A percentile compares a stretch with the other conserved stretches of the same genome.
These are phyloP conservation scores for Sporothrix variecibatus DNA, from an alignment of 2,329 filamentous ascomycete species.

Conservation along the genomic window DNA sequence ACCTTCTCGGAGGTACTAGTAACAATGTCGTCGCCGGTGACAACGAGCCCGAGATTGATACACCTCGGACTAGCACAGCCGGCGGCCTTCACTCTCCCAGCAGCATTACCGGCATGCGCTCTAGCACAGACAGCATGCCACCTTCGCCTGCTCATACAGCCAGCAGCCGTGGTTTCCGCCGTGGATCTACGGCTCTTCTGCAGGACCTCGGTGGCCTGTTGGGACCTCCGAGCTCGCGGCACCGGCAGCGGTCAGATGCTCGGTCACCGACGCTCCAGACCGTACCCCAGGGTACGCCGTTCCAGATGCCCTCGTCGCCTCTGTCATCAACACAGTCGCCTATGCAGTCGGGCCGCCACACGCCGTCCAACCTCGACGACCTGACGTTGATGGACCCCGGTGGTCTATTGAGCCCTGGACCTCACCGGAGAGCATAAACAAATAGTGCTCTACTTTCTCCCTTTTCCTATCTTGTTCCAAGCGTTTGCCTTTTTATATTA, in stretches of 20 bases:
- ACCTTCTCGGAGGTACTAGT: constrained; percentile 65
- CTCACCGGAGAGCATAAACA: not conserved
- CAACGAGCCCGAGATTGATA: constrained; percentile 29
- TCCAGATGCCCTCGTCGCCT: constrained; percentile 6
- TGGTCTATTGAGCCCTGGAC: constrained; percentile 24
- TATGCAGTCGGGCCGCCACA: not conserved
- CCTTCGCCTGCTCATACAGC: constrained; percentile 47
- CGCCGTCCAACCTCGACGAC: constrained; percentile 14
- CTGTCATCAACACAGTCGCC: not conserved
- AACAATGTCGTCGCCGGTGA: constrained; percentile 67
- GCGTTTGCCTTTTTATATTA: not conserved
- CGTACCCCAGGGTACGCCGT: constrained; percentile 41
- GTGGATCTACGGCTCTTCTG: constrained; percentile 60
- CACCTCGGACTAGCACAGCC: constrained; percentile 43
- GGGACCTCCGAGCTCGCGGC: constrained; percentile 38
- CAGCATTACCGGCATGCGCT: constrained; percentile 32
- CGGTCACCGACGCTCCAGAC: constrained; percentile 40
- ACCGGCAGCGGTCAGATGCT: not conserved
- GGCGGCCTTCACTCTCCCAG: constrained; percentile 39
- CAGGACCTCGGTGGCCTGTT: constrained; percentile 61
- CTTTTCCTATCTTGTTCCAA: not conserved
- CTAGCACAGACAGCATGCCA: constrained; percentile 43
- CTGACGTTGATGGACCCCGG: constrained; percentile 30
- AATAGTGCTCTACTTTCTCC: not conserved
- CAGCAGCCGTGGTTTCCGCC: constrained; percentile 47